phyloP scores from a whole-genome alignment of 2,329 filamentous ascomycete species.

The Talaromyces verruculosus region DNA sequence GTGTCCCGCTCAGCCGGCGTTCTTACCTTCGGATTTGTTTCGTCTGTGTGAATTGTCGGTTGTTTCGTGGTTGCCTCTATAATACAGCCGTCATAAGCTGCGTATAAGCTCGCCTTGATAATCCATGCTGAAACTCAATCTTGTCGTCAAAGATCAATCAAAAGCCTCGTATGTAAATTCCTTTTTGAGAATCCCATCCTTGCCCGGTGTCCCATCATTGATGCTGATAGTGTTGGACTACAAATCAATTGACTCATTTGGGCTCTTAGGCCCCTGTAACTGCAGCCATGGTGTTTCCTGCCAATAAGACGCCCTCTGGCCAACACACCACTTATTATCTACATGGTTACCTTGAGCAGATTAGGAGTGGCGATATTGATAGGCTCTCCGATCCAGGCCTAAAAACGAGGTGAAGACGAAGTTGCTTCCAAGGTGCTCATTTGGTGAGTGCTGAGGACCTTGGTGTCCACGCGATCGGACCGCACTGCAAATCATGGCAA shows the following conservation, averaged over 20 bases:
- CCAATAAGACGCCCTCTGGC: conserved; percentile 41
- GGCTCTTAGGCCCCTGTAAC: conserved; percentile 33
- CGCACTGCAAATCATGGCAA: neutral
- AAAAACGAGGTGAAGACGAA: neutral
- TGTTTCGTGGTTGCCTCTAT: neutral
- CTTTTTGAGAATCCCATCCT: neutral
- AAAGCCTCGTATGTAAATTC: neutral
- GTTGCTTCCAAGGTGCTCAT: neutral
- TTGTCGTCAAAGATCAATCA: neutral
- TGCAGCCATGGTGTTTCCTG: conserved; percentile 45
- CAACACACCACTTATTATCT: conserved; percentile 1
- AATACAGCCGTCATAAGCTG: neutral
- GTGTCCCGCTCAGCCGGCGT: neutral
- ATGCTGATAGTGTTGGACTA: neutral
- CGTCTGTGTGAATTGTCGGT: neutral
- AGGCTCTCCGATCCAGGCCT: no score
- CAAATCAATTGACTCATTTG: neutral
- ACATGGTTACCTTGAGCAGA: neutral
- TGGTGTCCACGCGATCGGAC: neutral
- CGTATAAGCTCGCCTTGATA: neutral
- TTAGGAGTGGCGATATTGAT: neutral
- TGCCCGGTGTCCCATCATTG: neutral
- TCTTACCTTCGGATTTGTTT: neutral
- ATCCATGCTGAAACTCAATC: neutral
- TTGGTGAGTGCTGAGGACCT: neutral